These are phyloP conservation scores for Tephrocybe sp. DNA, from an alignment of 768 basidiomycete genomes.

Conservation along the genomic window DNA sequence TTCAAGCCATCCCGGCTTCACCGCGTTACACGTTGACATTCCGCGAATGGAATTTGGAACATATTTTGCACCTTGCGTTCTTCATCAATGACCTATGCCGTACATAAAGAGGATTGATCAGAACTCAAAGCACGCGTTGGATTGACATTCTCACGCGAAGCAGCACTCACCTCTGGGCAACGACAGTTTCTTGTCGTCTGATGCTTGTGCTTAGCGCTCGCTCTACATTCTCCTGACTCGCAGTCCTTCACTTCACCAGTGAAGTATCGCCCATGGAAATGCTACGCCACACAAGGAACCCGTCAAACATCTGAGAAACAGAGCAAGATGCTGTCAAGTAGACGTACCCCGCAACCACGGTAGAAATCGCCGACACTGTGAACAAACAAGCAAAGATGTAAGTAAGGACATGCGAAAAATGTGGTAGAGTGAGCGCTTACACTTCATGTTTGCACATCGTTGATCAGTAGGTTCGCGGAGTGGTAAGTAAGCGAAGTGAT, in stretches of 20 bases:
- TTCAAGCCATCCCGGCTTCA: constrained; percentile 21
- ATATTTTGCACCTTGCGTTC: constrained; percentile 46
- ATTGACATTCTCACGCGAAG: background rate
- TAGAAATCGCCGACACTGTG: constrained; percentile 47
- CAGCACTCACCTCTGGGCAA: constrained; percentile 36
- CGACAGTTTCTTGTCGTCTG: constrained; percentile 41
- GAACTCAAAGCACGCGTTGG: too few relatives aligned
- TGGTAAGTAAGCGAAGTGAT: background rate
- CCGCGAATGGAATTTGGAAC: constrained; percentile 43
- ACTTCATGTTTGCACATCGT: constrained; percentile 40
- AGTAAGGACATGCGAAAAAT: background rate
- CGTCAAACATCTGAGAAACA: constrained; percentile 7
- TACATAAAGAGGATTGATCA: constrained; percentile 3
- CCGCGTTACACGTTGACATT: constrained; percentile 39
- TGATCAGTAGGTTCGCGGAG: background rate
- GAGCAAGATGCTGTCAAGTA: background rate
- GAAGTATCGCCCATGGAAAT: constrained; percentile 50
- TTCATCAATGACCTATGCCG: constrained; percentile 42
- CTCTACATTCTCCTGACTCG: constrained; percentile 35
- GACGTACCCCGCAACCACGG: constrained; percentile 49
- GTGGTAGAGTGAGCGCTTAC: constrained; percentile 21
- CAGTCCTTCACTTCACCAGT: constrained; percentile 46
- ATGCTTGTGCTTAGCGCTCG: constrained; percentile 42
- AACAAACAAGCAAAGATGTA: constrained; percentile 6
- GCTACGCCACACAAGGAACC: constrained; percentile 28